A percentile compares a stretch with the other conserved stretches of the same genome.
phyloP scores from a whole-genome alignment of 2,329 filamentous ascomycete genomes.

The Penicillium paneum region DNA sequence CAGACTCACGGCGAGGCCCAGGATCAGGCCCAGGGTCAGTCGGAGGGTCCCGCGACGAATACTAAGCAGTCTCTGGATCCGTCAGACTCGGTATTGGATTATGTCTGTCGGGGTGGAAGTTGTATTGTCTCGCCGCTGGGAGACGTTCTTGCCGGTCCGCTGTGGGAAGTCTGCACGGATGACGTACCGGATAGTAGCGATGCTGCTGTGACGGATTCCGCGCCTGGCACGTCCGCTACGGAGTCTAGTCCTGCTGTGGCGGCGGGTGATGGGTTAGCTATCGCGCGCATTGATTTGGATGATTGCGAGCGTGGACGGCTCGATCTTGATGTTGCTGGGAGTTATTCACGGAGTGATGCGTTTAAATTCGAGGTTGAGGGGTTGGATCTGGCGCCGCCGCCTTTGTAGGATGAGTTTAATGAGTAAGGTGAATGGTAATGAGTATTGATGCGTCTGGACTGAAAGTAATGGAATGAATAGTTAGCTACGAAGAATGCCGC shows the following conservation, averaged over 20 bases:
- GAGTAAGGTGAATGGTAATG: neutral
- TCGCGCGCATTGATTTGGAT: constrained; percentile 76
- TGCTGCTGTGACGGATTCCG: constrained; percentile 28
- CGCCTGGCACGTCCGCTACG: constrained; percentile 28
- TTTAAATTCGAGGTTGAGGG: constrained; percentile 60
- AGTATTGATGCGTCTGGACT: neutral
- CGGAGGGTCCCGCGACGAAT: neutral
- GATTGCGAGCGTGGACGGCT: constrained; percentile 78
- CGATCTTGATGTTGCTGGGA: constrained; percentile 79
- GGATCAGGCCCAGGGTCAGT: neutral
- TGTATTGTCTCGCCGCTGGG: constrained; percentile 76
- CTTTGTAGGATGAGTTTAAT: constrained; percentile 29
- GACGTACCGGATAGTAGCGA: constrained; percentile 28
- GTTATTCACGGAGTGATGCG: constrained; percentile 71
- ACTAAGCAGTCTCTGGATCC: neutral
- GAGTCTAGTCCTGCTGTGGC: constrained; percentile 6
- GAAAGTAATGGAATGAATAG: neutral
- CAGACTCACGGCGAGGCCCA: neutral
- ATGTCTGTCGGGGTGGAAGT: constrained; percentile 73
- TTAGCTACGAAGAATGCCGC: neutral
- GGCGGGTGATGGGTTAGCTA: constrained; percentile 53
- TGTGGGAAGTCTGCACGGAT: constrained; percentile 64
- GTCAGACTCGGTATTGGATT: constrained; percentile 36
- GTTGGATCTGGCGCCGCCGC: constrained; percentile 57
- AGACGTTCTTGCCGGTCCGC: constrained; percentile 70